Conservation (phyloP, 257 asterid species). For the Gentiana dahurica region DNA sequence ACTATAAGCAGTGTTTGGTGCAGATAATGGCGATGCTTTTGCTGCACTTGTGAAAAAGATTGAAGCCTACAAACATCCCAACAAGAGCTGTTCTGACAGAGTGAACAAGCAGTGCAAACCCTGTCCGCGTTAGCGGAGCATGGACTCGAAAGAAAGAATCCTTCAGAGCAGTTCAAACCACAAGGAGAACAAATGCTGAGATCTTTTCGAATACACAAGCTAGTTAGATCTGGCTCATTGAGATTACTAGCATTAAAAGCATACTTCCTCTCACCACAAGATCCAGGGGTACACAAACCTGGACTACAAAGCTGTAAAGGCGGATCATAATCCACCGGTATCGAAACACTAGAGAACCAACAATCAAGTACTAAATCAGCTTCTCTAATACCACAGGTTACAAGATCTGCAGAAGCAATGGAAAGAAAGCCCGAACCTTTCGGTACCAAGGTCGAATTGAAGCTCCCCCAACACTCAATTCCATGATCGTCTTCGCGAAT, state of each 20-base stretch:
- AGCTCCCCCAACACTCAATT: conserved; percentile 80
- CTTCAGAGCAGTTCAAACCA: conserved; percentile 61
- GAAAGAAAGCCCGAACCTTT: conserved; percentile 77
- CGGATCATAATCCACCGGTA: conserved; percentile 49
- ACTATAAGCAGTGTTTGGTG: conserved; percentile 38
- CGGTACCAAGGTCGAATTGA: conserved; percentile 57
- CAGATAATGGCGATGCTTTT: conserved; percentile 26
- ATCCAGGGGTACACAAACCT: conserved; percentile 51
- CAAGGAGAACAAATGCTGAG: conserved; percentile 79
- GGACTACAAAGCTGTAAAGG: conserved; percentile 96
- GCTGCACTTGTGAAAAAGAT: conserved; percentile 20
- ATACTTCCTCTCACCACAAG: conserved; percentile 57
- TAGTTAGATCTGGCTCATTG: conserved; percentile 75
- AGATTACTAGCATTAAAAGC: conserved; percentile 83
- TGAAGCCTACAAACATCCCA: conserved; percentile 49
- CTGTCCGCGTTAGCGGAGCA: conserved; percentile 63
- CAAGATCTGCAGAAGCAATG: conserved; percentile 56
- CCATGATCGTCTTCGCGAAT: conserved; percentile 77
- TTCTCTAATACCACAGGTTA: conserved; percentile 82
- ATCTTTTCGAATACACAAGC: conserved; percentile 68
- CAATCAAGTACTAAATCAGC: conserved; percentile 84
- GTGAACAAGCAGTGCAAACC: conserved; percentile 87
- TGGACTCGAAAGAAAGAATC: conserved; percentile 68
- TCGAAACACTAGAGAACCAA: conserved; percentile 46
- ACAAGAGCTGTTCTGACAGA: conserved; percentile 90